Conservation (phyloP, 2,329 filamentous ascomycete species). For the Biscogniauxia marginata region DNA sequence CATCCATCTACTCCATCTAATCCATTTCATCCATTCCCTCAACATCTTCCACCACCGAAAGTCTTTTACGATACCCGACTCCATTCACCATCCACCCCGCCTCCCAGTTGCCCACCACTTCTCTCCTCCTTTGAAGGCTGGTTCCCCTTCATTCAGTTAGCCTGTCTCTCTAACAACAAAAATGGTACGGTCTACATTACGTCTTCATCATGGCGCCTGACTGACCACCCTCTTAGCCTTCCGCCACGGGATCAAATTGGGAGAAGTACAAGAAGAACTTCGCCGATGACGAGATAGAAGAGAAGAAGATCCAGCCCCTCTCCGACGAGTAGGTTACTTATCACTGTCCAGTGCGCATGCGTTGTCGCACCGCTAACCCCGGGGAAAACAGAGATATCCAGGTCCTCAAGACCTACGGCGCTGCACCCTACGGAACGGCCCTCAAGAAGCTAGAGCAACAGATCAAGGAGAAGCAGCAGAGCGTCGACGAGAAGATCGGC, state of each 20-base stretch:
- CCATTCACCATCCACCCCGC: not conserved
- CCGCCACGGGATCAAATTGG: slow-evolving; percentile 91
- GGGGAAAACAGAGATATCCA: slow-evolving; percentile 80
- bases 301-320: slow-evolving; percentile 99
- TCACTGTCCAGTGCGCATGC: not conserved
- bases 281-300: slow-evolving; percentile 92
- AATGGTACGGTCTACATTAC: slow-evolving; percentile 25
- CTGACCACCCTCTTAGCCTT: slow-evolving; percentile 61
- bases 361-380: slow-evolving; percentile 19
- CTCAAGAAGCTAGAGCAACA: slow-evolving; percentile 98
- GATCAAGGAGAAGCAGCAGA: slow-evolving; percentile 98
- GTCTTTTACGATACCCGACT: not conserved
- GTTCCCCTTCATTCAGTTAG: not conserved
- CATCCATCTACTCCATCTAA: slow-evolving; percentile 7
- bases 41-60: not conserved
- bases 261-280: slow-evolving; percentile 99
- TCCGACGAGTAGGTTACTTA: slow-evolving; percentile 78
- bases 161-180: slow-evolving; percentile 7
- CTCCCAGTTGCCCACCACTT: slow-evolving; percentile 9
- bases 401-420: slow-evolving; percentile 98
- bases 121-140: not conserved
- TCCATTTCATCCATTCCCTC: not conserved
- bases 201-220: slow-evolving; percentile 9
- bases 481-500: slow-evolving; percentile 97
- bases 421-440: slow-evolving; percentile 88